phyloP scores from a whole-genome alignment of 2,329 filamentous ascomycete species.

The Calonectria multiphialidica region DNA sequence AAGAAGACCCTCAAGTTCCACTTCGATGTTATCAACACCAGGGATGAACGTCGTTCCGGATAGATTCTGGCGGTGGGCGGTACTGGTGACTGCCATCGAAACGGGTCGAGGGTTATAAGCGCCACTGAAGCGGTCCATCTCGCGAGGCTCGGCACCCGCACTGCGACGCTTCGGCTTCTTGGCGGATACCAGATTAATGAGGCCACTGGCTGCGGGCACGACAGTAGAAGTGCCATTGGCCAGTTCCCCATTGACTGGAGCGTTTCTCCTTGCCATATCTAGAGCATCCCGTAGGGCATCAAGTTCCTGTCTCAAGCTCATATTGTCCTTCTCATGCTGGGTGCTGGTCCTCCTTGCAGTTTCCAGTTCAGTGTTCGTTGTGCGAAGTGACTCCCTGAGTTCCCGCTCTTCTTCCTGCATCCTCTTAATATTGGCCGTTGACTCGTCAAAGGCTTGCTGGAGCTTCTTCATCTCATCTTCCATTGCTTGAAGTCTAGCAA shows the following conservation, averaged over 20 bases:
- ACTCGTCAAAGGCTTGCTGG: constrained; percentile 90
- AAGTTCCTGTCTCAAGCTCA: constrained; percentile 87
- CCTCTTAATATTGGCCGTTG: constrained; percentile 88
- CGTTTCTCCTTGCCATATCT: constrained; percentile 84
- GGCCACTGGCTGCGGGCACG: constrained; percentile 73
- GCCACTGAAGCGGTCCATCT: constrained; percentile 89
- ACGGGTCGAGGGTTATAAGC: constrained; percentile 95
- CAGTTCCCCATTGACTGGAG: constrained; percentile 76
- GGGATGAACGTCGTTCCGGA: constrained; percentile 84
- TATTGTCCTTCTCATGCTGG: constrained; percentile 86
- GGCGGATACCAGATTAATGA: constrained; percentile 96
- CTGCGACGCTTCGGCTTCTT: constrained; percentile 98
- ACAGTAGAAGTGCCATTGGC: constrained; percentile 53
- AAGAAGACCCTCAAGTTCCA: constrained; percentile 92
- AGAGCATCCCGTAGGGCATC: constrained; percentile 92
- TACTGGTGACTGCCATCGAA: constrained; percentile 88
- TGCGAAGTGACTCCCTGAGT: constrained; percentile 84
- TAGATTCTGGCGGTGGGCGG: constrained; percentile 76
- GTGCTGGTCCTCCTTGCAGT: constrained; percentile 80
- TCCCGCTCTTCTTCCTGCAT: constrained; percentile 94
- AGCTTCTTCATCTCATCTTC: constrained; percentile 96
- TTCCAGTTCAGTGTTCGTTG: constrained; percentile 85
- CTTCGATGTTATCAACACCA: constrained; percentile 89
- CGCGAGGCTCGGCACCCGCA: constrained; percentile 86
- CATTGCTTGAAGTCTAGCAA: constrained; percentile 89